phyloP scores from a whole-genome alignment of 164 flowering plant species.

The Akebia trifoliata region DNA sequence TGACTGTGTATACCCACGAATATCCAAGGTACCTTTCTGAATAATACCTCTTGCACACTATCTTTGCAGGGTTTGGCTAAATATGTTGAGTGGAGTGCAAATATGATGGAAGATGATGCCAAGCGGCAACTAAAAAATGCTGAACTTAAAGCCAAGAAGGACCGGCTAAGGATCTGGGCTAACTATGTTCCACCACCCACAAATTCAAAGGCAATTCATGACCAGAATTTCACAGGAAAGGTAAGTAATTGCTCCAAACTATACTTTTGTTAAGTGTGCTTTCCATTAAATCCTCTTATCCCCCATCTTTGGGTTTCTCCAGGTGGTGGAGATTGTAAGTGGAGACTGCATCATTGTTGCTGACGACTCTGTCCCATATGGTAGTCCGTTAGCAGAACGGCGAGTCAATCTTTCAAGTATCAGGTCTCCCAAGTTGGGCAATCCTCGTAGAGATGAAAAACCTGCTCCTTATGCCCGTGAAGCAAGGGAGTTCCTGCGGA shows the following conservation, averaged over 20 bases:
- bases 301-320: conserved; percentile 10
- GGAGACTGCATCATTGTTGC: conserved; percentile 95
- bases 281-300: not conserved
- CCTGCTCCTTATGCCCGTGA: conserved; percentile 93
- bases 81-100: conserved; percentile 97
- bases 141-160: conserved; percentile 88
- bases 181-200: conserved; percentile 82
- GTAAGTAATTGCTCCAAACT: conserved; percentile 26
- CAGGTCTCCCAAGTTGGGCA: conserved; percentile 81
- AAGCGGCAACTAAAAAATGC: conserved; percentile 63
- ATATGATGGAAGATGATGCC: conserved; percentile 89
- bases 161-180: conserved; percentile 68
- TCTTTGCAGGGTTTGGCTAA: conserved; percentile 78
- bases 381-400: conserved; percentile 84
- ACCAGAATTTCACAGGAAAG: conserved; percentile 92
- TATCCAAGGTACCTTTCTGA: not conserved
- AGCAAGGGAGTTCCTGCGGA: conserved; percentile 80
- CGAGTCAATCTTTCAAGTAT: conserved; percentile 95
- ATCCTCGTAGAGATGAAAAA: conserved; percentile 80
- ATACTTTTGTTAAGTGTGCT: not conserved
- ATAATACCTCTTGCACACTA: not conserved
- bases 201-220: conserved; percentile 92
- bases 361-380: conserved; percentile 83
- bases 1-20: no score
- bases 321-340: conserved; percentile 98